Percentiles rank a stretch among this genome's conserved stretches.
These are phyloP conservation scores for Cucurbita pepo DNA, from an alignment of 306 rosid genomes.

Conservation along the genomic window DNA sequence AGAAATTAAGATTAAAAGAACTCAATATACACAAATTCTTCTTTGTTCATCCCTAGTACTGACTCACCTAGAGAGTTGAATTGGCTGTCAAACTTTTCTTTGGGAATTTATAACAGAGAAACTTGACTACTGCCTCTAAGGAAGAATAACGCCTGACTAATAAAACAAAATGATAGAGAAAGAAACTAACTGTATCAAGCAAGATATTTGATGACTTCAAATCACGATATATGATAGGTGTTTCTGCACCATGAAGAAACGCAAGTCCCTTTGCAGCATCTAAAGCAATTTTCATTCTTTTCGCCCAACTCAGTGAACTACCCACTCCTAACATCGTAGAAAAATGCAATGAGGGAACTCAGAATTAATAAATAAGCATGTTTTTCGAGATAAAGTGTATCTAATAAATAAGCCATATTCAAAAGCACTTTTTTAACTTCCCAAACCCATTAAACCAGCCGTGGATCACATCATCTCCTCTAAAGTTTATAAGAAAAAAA, in stretches of 20 bases:
- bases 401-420: not conserved
- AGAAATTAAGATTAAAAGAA: constrained; percentile 6
- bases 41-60: not conserved
- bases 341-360: not conserved
- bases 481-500: no score
- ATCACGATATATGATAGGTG: constrained; percentile 91
- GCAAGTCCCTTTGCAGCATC: constrained; percentile 96
- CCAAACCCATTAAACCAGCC: not conserved
- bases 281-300: constrained; percentile 89
- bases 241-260: constrained; percentile 90
- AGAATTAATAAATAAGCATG: not conserved
- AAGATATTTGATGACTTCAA: constrained; percentile 93
- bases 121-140: not conserved
- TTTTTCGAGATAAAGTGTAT: not conserved
- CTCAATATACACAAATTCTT: not conserved
- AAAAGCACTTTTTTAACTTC: not conserved
- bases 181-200: constrained; percentile 66
- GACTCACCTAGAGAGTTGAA: not conserved
- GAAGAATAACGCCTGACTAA: not conserved
- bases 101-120: not conserved
- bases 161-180: constrained; percentile 1
- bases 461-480: not conserved
- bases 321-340: constrained; percentile 65
- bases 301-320: constrained; percentile 73
- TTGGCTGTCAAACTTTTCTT: not conserved